Evolutionary conservation across 805 yeast species (phyloP).

Genomic region (Kodamaea nitidulidarum): DNA sequence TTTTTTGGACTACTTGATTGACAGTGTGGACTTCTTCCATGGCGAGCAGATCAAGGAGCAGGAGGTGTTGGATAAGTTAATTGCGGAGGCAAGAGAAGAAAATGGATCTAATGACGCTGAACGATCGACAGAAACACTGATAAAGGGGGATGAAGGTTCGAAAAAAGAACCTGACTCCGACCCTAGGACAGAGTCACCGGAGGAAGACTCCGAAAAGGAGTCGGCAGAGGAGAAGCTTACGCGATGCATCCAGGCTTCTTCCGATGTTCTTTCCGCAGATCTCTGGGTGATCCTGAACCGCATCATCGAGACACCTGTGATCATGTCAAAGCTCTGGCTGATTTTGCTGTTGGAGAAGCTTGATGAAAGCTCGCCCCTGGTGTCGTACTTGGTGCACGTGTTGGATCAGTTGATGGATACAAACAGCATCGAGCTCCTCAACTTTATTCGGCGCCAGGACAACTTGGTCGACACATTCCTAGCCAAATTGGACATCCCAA

Average conservation of each 20-base stretch:
- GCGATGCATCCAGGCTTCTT: constrained; percentile 36
- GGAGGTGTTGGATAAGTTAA: constrained; percentile 17
- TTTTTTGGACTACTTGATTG: constrained; percentile 63
- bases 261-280: constrained; percentile 39
- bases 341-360: constrained; percentile 28
- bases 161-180: too few relatives aligned
- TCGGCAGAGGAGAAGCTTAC: constrained; percentile 30
- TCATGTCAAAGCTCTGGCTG: constrained; percentile 42
- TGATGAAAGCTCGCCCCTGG: constrained; percentile 36
- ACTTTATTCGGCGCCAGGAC: constrained; percentile 65
- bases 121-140: constrained; percentile 6
- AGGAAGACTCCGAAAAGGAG: constrained; percentile 7
- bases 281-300: constrained; percentile 42
- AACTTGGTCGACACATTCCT: constrained; percentile 75
- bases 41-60: constrained; percentile 22
- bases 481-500: constrained; percentile 86
- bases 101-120: constrained; percentile 8
- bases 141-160: too few relatives aligned
- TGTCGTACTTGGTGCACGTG: constrained; percentile 50
- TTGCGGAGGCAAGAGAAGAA: constrained; percentile 10
- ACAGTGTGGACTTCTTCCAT: constrained; percentile 44
- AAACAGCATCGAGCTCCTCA: constrained; percentile 55
- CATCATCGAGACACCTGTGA: constrained; percentile 38
- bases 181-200: constrained; percentile 1
- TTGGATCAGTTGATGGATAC: constrained; percentile 79